These are phyloP conservation scores for Eucalyptus dawsonii DNA, from an alignment of 345 rosid genomes.

Conservation along the genomic window DNA sequence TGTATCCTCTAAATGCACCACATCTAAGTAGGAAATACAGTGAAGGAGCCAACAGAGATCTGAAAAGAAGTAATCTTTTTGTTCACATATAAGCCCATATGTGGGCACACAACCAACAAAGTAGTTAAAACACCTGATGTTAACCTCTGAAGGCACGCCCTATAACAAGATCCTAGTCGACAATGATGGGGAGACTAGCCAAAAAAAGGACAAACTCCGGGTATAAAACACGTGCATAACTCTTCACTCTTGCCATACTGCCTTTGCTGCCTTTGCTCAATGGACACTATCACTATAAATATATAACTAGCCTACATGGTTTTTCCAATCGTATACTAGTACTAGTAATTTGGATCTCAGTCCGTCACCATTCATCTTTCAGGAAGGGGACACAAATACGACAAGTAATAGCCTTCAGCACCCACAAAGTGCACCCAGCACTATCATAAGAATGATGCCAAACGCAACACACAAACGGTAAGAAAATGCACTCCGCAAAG, in stretches of 20 bases:
- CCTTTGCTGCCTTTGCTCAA: neutral
- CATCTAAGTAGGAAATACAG: neutral
- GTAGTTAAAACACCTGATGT: neutral
- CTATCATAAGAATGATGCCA: neutral
- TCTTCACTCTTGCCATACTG: neutral
- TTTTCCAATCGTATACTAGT: neutral
- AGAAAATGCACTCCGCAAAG: neutral
- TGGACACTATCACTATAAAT: neutral
- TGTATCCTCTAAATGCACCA: neutral
- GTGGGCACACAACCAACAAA: neutral
- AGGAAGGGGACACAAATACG: neutral
- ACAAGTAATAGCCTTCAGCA: neutral
- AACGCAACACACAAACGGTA: neutral
- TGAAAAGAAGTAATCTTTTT: neutral
- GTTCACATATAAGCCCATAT: neutral
- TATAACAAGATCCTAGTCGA: neutral
- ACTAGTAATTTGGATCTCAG: neutral
- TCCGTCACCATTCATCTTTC: neutral
- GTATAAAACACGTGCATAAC: neutral
- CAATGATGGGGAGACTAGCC: neutral
- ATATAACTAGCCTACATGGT: neutral
- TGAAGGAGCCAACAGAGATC: neutral
- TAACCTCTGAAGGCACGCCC: neutral
- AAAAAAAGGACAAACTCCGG: neutral
- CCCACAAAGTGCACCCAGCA: neutral